Percentiles rank a stretch among this genome's conserved stretches.
phyloP scores from a whole-genome alignment of 2,329 filamentous ascomycete species.

The Tolypocladium inflatum region DNA sequence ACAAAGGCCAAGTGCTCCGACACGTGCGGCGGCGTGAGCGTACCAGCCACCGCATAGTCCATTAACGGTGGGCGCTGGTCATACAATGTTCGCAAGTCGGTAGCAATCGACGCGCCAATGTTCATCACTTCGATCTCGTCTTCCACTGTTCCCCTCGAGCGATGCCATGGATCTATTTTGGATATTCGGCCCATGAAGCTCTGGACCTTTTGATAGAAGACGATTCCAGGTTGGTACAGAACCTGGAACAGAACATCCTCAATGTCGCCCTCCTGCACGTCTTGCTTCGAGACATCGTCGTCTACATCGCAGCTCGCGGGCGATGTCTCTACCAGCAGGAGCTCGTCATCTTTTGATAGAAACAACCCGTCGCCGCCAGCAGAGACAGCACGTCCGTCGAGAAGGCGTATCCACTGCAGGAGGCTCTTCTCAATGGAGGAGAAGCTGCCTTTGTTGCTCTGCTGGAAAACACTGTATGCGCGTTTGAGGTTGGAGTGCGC shows the following conservation, averaged over 20 bases:
- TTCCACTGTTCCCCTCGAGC: slow-evolving; percentile 43
- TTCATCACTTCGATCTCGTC: slow-evolving; percentile 51
- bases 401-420: too few species aligned
- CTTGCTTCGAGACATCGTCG: too few species aligned
- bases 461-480: too few species aligned
- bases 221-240: slow-evolving; percentile 43
- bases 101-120: slow-evolving; percentile 38
- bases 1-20: slow-evolving; percentile 37
- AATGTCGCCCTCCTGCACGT: too few species aligned
- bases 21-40: slow-evolving; percentile 36
- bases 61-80: slow-evolving; percentile 42
- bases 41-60: slow-evolving; percentile 44
- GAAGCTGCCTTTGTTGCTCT: too few species aligned
- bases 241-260: slow-evolving; percentile 40
- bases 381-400: too few species aligned
- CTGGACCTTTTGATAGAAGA: slow-evolving; percentile 49
- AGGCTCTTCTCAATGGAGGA: too few species aligned
- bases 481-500: too few species aligned
- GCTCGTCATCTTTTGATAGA: too few species aligned
- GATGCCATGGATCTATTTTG: slow-evolving; percentile 47
- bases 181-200: slow-evolving; percentile 48
- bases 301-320: too few species aligned
- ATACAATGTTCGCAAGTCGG: slow-evolving; percentile 40
- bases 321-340: too few species aligned
- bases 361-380: too few species aligned